Base-by-base conservation (phyloP, 2,329 filamentous ascomycete genomes). In the Penicillium nordicum region DNA sequence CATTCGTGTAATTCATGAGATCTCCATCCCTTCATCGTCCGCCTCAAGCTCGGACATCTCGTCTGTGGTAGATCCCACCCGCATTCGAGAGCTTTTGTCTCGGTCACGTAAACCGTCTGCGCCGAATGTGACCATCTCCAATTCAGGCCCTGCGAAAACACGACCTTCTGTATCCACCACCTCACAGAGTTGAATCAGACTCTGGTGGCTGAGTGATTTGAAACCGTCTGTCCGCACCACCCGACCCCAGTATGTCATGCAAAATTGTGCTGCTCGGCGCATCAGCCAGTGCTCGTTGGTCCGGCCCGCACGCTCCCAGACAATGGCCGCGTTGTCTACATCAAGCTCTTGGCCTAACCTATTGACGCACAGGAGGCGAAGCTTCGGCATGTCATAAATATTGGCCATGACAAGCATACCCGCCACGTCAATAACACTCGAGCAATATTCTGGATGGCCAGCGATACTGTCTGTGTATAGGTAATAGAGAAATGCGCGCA, bases 371-470 rank as follows among this genome's bases (percentile, higher is more conserved):
- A 97, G 82, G 8, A 96, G 83, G 21, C 93, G 89, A 25, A 99
- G 84, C 64, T 94, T 91, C 1, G 92, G 92, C 78, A 99, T 95
- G 70, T 97, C 93, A 77, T 99, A 99, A 45, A 97, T 90, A 72
- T 97, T 97, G 42, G 92, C 92, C 90, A 99, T 95, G 62, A 99
- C 93, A 3, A 99, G 82, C 74, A 99, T 85, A 9, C 94, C 93
- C 0, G 94, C 93, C 14, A 97, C 92, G 65, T 97, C 92, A 30
- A 87, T 85, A 21, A 97, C 84, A 9, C 76, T 80, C 0, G 84
- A 80, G 45, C 83, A 84, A 59, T 80, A 80, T 47, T 88, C 83
- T 0, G 84, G 84, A 56, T 79, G 77, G n/a, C 73, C 75, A 2
- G 75, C 72, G 63, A 99, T 97, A 64, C 88, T 93, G 73, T 99